Percentiles rank a stretch among this genome's conserved stretches.
phyloP scores from a whole-genome alignment of 2,329 filamentous ascomycete genomes.

The Leptographium lundbergii region DNA sequence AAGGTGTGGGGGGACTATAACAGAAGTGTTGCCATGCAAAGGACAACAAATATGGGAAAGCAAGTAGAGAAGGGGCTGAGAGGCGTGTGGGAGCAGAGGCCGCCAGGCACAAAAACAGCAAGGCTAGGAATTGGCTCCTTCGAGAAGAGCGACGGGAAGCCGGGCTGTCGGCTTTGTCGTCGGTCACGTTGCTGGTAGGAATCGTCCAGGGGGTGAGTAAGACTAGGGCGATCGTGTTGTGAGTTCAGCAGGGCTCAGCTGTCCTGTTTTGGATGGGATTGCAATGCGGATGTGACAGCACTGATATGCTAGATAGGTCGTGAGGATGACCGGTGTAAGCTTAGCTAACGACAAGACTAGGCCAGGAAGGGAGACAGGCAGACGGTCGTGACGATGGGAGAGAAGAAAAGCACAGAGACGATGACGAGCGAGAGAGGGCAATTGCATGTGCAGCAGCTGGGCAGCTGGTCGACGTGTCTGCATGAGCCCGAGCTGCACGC shows the following conservation, averaged over 20 bases:
- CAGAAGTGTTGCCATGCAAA: neutral
- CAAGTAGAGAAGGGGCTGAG: neutral
- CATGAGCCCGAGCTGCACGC: neutral
- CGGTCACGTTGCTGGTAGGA: neutral
- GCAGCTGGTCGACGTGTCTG: neutral
- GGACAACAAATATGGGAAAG: too few species aligned
- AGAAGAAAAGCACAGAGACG: neutral
- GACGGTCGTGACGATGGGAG: neutral
- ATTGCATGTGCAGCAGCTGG: neutral
- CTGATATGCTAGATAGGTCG: neutral
- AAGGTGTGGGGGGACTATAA: neutral
- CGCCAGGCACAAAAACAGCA: neutral
- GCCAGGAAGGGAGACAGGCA: neutral
- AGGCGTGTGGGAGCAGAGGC: neutral
- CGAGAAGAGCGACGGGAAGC: neutral
- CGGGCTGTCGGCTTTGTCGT: neutral
- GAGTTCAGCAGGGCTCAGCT: neutral
- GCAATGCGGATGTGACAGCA: too few species aligned
- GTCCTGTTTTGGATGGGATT: neutral
- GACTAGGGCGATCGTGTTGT: slow-evolving; percentile 3
- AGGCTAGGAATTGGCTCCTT: neutral
- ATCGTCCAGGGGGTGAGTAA: slow-evolving; percentile 7
- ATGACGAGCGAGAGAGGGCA: neutral
- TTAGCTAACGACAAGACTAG: neutral
- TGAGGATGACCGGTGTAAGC: neutral